Base-by-base conservation (phyloP, 1,139 yeast genomes). In the Protomyces inundatus region DNA sequence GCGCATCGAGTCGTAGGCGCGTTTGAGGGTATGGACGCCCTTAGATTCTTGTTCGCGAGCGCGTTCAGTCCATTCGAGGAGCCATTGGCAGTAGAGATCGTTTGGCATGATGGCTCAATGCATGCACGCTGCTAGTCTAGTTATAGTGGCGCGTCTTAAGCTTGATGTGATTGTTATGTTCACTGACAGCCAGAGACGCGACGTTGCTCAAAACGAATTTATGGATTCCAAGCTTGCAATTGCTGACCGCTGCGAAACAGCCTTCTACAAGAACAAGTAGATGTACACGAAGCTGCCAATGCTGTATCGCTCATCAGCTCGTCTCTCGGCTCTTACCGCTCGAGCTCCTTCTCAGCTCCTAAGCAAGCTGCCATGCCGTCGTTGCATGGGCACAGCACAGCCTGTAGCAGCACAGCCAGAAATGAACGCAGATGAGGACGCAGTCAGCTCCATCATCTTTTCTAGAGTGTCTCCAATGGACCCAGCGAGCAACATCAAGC, bases 1-100 rank as follows among this genome's bases (percentile, higher is more conserved):
- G 51, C 76, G 73, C 50, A 87, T 71, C 40, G 81, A 77, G 45
- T 77, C 81, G 63, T 81, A 71, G 1, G 88, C 87, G 39, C 59
- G 37, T 12, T 23, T 37, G 34, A 64, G 61, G 6, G 66, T 61
- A 14, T 64, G 64, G 55, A 59, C 58, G n/a, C 65, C 63, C 36
- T 64, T 64, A 4, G 59, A 60, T 30, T 59, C 54, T 16, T 56
- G 58, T 33, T 60, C 66, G 12, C 53, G 57, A 5, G 67, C 65
- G 32, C 65, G 60, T 39, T 65, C 66, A 62, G 59, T 64, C 67
- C 67, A 65, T 45, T 65, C 67, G 30, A 54, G 54, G 39, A 65
- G 60, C 67, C 67, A 65, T 48, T 51, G 58, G 32, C 64, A 55
- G 50, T 54, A 65, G 34, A 65, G 51, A 12, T 55, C 63, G 46